Percentiles rank a stretch among this genome's conserved stretches.
phyloP scores from a whole-genome alignment of 75 land plant genomes.

The Pseudotsuga menziesii region DNA sequence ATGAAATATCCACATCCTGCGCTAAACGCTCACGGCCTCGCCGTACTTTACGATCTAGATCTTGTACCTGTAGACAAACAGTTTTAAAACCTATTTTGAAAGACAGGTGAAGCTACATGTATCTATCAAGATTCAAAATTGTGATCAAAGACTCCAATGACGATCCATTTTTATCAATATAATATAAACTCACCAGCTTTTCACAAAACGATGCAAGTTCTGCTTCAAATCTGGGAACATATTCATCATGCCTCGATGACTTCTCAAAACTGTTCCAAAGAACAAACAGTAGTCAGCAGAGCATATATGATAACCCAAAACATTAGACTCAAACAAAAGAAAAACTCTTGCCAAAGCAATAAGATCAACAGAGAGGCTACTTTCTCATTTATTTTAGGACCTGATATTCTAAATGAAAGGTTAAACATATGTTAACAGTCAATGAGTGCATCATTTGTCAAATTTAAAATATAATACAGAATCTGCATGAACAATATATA shows the following conservation, averaged over 20 bases:
- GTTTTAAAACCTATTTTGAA: background rate
- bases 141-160: background rate
- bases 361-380: background rate
- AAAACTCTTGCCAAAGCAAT: background rate
- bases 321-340: background rate
- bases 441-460: background rate
- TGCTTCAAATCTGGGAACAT: slow-evolving; percentile 83
- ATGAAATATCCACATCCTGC: slow-evolving; percentile 69
- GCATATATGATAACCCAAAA: background rate
- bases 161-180: background rate
- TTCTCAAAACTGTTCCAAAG: slow-evolving; percentile 66
- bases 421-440: background rate
- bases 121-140: background rate
- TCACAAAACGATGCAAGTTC: slow-evolving; percentile 93
- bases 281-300: slow-evolving; percentile 3
- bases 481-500: no score
- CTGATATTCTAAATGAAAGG: background rate
- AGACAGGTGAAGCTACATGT: background rate
- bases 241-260: slow-evolving; percentile 79
- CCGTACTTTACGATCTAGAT: slow-evolving; percentile 80
- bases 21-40: slow-evolving; percentile 88
- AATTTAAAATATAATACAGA: background rate
- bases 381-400: background rate
- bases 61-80: slow-evolving; percentile 54
- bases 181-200: slow-evolving; percentile 62